Conservation (phyloP, 805 yeast genomes). For the Henningerozyma blattae region DNA sequence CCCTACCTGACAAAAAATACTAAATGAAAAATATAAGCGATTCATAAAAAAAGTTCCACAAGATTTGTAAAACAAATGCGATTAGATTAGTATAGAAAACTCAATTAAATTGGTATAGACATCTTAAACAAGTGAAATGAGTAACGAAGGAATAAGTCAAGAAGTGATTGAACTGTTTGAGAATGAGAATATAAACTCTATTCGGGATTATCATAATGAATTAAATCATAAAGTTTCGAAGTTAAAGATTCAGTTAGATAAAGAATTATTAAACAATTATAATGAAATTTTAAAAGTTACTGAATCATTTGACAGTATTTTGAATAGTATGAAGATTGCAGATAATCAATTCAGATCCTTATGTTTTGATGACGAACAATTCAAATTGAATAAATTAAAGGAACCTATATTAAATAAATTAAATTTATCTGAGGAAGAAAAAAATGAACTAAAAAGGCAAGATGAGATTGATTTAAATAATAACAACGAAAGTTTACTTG, state of each 20-base stretch:
- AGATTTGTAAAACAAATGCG: too few species aligned
- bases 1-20: too few species aligned
- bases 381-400: conserved; percentile 10
- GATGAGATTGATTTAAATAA: too few species aligned
- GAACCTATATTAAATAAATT: too few species aligned
- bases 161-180: conserved; percentile 1
- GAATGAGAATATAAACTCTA: conserved; percentile 1
- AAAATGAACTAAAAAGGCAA: too few species aligned
- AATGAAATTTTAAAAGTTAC: conserved; percentile 18
- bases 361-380: conserved; percentile 21
- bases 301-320: conserved; percentile 9
- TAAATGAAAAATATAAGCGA: too few species aligned
- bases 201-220: conserved; percentile 9
- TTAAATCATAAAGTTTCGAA: conserved; percentile 7
- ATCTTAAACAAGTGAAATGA: too few species aligned
- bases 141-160: neutral
- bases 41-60: too few species aligned
- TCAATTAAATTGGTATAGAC: too few species aligned
- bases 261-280: conserved; percentile 14
- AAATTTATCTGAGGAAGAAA: too few species aligned
- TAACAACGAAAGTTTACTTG: too few species aligned
- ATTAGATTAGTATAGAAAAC: too few species aligned
- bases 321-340: conserved; percentile 7
- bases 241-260: conserved; percentile 10
- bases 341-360: conserved; percentile 17